Evolutionary conservation across 2,329 filamentous ascomycete species (phyloP), one percentile per base, ranked within the genome.

Genomic region (Clathrospora elynae): DNA sequence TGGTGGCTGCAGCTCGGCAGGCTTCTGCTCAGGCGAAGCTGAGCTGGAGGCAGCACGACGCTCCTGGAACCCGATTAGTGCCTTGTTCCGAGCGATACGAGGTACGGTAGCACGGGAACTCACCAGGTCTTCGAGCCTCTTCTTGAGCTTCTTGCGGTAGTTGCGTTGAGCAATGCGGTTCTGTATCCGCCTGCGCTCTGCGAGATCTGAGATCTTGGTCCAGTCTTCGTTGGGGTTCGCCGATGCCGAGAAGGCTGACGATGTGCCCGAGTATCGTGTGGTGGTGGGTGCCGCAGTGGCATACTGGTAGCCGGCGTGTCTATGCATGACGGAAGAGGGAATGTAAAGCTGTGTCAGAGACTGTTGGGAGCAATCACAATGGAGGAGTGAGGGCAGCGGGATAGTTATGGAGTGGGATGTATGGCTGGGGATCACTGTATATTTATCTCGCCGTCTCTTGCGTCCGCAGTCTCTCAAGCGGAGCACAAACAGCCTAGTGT

Each of bases 141-240:
- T 87, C 86, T 93, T 92, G 61, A 92, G 85, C 83, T 92, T 92
- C 83, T 92, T 92, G 80, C 88, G 90, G 77, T 96, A 96, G 78
- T 96, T 96, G 64, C 91, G 86, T 75, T 97, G 92, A 58, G 92
- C 92, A 79, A 97, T 96, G 60, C 92, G 85, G 76, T 97, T 97
- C 75, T 97, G 91, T 76, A 96, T 96, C 68, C 91, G 83, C 64
- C 91, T 81, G 66, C 93, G 85, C 75, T 97, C 92, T 36, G 91
- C 92, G 47, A 97, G 85, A 72, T 97, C 92, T 44, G 92, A 95
- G 70, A 97, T 96, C 83, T 96, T 95, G 68, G 92, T 96, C 92
- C 92, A 97, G 76, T 97, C 92, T 75, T 97, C 92, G 67, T 96
- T 91, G 41, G 92, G 88, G 71, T 95, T 95, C 61, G 91, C 92